Percentiles rank a stretch among this genome's conserved stretches.
Conservation (phyloP, 192 early-diverging fungal genomes). For the Backusella mclennaniae region DNA sequence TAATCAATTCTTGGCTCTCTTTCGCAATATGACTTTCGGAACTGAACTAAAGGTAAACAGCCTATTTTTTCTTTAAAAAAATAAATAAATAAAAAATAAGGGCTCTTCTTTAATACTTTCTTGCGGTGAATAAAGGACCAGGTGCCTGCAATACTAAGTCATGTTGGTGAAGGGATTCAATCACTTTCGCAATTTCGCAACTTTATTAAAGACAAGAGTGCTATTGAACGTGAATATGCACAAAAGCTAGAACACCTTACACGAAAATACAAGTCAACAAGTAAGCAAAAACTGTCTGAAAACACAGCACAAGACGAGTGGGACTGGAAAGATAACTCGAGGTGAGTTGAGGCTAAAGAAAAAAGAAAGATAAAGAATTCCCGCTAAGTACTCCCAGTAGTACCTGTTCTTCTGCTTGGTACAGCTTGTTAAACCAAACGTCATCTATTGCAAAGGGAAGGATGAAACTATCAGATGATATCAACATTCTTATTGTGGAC, state of each 20-base stretch:
- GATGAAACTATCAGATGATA: conserved; percentile 46
- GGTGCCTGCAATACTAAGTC: conserved; percentile 47
- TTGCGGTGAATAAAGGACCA: conserved; percentile 42
- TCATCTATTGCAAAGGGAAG: conserved; percentile 51
- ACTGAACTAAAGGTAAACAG: conserved; percentile 20
- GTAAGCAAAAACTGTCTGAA: conserved; percentile 29
- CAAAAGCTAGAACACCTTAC: conserved; percentile 62
- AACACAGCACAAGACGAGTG: conserved; percentile 22
- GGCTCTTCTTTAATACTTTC: background rate
- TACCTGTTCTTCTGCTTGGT: conserved; percentile 60
- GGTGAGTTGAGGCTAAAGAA: conserved; percentile 25
- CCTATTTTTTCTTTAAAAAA: background rate
- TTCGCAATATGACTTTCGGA: conserved; percentile 24
- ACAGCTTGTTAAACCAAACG: conserved; percentile 53
- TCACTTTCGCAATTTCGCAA: conserved; percentile 68
- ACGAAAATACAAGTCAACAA: conserved; percentile 50
- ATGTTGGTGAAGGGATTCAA: conserved; percentile 54
- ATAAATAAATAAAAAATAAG: background rate
- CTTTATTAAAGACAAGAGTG: conserved; percentile 66
- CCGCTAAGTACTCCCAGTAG: conserved; percentile 24
- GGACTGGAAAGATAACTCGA: conserved; percentile 37
- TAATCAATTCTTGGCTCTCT: background rate
- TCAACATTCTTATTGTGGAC: conserved; percentile 52
- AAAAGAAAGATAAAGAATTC: background rate
- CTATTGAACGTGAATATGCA: conserved; percentile 70